phyloP scores from a whole-genome alignment of 2,329 filamentous ascomycete species.

The Rhytidhysteron rufulum region DNA sequence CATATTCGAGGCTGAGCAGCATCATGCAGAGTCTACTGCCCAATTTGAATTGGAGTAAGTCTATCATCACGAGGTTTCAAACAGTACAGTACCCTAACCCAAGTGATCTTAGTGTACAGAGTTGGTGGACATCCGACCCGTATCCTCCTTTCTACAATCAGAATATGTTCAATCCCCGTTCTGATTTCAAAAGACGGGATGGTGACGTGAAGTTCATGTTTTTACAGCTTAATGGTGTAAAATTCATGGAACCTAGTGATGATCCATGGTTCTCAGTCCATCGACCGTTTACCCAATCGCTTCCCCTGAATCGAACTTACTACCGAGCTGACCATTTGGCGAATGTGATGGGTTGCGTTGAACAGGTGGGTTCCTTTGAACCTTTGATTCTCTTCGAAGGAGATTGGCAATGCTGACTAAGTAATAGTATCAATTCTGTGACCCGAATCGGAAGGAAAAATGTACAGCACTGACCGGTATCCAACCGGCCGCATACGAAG shows the following conservation, averaged over 20 bases:
- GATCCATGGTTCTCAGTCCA: slow-evolving; percentile 10
- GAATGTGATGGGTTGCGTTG: slow-evolving; percentile 5
- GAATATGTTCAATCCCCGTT: slow-evolving; percentile 5
- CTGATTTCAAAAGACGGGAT: slow-evolving; percentile 6
- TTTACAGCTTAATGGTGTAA: slow-evolving; percentile 3
- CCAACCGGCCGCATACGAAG: slow-evolving; percentile 3
- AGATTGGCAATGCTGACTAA: too few relatives aligned
- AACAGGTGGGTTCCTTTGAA: too few relatives aligned
- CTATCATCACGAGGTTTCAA: too few relatives aligned
- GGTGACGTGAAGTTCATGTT: slow-evolving; percentile 7
- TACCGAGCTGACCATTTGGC: slow-evolving; percentile 4
- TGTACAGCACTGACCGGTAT: slow-evolving; percentile 7
- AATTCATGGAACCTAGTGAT: slow-evolving; percentile 5
- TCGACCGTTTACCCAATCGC: slow-evolving; percentile 1
- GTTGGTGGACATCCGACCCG: not conserved
- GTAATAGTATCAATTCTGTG: not conserved
- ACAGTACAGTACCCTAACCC: too few relatives aligned
- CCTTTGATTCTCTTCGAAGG: too few relatives aligned
- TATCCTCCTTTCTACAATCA: slow-evolving; percentile 5
- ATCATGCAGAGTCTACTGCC: not conserved
- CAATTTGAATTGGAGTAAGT: not conserved
- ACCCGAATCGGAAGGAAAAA: not conserved
- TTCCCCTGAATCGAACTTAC: not conserved
- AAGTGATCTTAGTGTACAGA: not conserved
- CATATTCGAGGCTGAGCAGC: not conserved